Conservation (phyloP, 176 grass and related monocot species). For the Oryza coarctata region DNA sequence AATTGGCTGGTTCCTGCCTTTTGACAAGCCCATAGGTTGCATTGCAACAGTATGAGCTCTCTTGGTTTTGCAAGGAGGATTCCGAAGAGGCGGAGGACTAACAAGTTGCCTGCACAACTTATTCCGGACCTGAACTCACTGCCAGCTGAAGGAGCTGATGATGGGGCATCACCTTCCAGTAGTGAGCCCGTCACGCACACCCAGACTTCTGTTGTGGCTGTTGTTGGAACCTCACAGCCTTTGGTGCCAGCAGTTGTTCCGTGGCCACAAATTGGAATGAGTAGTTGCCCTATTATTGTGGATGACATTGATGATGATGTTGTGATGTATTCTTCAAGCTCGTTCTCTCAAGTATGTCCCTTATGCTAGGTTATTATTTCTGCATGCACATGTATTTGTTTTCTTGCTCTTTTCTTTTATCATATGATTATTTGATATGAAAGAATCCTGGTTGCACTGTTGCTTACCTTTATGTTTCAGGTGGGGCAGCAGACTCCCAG, state of each 20-base stretch:
- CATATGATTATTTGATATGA: slow-evolving; percentile 13
- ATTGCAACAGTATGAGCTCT: slow-evolving; percentile 31
- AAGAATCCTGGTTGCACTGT: not conserved
- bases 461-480: slow-evolving; percentile 37
- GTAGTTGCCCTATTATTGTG: slow-evolving; percentile 52
- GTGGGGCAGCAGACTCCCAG: slow-evolving; percentile 38
- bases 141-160: slow-evolving; percentile 37
- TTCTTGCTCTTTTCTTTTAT: not conserved
- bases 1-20: not conserved
- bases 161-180: not conserved
- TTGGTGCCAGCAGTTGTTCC: slow-evolving; percentile 8
- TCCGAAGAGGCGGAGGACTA: slow-evolving; percentile 41
- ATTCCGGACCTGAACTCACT: slow-evolving; percentile 42
- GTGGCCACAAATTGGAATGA: slow-evolving; percentile 31
- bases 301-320: slow-evolving; percentile 66
- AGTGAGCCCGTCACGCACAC: not conserved
- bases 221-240: not conserved
- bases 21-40: slow-evolving; percentile 2
- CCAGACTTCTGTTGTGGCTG: slow-evolving; percentile 3
- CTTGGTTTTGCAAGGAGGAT: slow-evolving; percentile 10
- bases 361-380: slow-evolving; percentile 26
- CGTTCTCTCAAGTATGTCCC: slow-evolving; percentile 49
- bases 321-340: slow-evolving; percentile 53
- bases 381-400: not conserved
- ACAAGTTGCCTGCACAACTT: slow-evolving; percentile 4